phyloP scores from a whole-genome alignment of 2,329 filamentous ascomycete species.

The Zymoseptoria passerinii region DNA sequence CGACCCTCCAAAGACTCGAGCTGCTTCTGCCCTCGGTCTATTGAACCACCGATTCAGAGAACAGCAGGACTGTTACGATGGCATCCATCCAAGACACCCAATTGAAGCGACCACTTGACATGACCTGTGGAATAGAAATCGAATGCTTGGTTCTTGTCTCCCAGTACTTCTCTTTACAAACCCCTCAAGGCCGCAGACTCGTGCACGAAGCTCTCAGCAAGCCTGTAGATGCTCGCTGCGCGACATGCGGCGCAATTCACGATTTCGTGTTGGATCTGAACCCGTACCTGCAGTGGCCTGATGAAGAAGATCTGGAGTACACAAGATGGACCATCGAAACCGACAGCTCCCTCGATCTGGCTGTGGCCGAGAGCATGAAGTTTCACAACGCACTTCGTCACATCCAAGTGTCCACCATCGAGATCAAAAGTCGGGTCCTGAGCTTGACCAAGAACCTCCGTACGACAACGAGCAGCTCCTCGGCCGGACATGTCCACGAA shows the following conservation, averaged over 20 bases:
- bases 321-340: slow-evolving; percentile 2
- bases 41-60: background rate
- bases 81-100: background rate
- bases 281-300: background rate
- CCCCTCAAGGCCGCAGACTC: background rate
- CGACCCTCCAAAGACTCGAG: background rate
- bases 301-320: background rate
- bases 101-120: background rate
- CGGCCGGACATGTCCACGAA: slow-evolving; percentile 3
- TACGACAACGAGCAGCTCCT: background rate
- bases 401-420: background rate
- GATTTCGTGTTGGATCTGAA: background rate
- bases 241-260: background rate
- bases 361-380: background rate
- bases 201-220: slow-evolving; percentile 2
- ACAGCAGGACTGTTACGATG: background rate
- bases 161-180: background rate
- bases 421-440: slow-evolving; percentile 12
- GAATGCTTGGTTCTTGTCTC: slow-evolving; percentile 6
- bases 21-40: background rate
- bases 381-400: background rate
- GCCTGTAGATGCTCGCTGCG: slow-evolving; percentile 1
- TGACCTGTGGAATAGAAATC: slow-evolving; percentile 11
- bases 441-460: background rate
- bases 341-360: background rate